Percentiles rank a stretch among this genome's conserved stretches.
These are phyloP conservation scores for Naganishia friedmannii DNA, from an alignment of 768 basidiomycete species.

Conservation along the genomic window DNA sequence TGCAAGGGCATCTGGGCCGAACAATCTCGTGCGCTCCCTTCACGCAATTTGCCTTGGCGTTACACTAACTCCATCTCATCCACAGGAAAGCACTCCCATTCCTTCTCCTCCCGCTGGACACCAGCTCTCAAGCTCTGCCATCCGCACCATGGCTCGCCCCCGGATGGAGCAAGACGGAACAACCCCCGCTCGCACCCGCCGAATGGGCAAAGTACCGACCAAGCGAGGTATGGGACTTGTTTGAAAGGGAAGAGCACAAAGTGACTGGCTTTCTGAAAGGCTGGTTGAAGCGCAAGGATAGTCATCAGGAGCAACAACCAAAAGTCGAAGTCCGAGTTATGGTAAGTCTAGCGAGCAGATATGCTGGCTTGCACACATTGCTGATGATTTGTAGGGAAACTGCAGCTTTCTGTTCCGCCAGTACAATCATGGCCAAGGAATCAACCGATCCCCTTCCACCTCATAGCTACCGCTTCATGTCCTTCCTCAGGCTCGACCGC, in stretches of 20 bases:
- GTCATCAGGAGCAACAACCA: background rate
- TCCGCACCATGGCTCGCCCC: background rate
- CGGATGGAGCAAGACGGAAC: background rate
- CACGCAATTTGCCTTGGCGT: background rate
- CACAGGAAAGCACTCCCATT: conserved; percentile 11
- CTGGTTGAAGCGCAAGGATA: conserved; percentile 1
- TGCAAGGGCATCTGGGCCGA: background rate
- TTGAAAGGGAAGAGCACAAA: background rate
- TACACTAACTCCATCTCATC: background rate
- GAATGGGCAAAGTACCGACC: conserved; percentile 3
- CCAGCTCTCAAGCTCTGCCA: background rate
- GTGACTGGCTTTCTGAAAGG: conserved; percentile 1
- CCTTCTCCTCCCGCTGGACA: background rate
- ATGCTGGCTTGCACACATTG: background rate
- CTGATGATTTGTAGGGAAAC: background rate
- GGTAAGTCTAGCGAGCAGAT: background rate
- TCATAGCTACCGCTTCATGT: background rate
- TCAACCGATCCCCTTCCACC: conserved; percentile 8
- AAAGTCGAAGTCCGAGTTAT: background rate
- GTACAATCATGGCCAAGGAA: conserved; percentile 6
- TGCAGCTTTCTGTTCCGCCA: conserved; percentile 3
- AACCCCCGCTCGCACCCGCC: background rate
- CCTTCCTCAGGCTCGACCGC: background rate
- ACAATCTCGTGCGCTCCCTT: background rate
- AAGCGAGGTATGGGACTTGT: conserved; percentile 1